Percentiles rank a stretch among this genome's conserved stretches.
phyloP scores from a whole-genome alignment of 2,329 filamentous ascomycete species.

The Dichotomopilus funicola region DNA sequence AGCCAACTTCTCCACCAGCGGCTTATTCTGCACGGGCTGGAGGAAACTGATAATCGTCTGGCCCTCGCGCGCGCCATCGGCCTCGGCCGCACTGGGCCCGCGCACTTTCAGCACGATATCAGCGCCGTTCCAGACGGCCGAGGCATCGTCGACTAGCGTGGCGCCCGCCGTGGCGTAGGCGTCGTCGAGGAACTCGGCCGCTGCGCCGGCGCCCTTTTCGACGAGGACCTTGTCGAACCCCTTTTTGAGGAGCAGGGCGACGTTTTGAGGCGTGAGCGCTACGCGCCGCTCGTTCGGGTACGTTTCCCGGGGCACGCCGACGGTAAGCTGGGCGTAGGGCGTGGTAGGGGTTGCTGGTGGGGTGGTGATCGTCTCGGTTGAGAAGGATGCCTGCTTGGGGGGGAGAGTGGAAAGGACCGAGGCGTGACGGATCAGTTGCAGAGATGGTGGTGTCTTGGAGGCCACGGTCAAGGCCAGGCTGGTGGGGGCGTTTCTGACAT shows the following conservation, averaged over 20 bases:
- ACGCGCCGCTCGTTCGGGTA: conserved; percentile 74
- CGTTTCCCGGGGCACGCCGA: conserved; percentile 76
- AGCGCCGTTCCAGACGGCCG: conserved; percentile 64
- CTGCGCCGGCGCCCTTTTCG: conserved; percentile 70
- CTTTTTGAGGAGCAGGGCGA: conserved; percentile 75
- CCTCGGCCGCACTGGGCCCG: conserved; percentile 63
- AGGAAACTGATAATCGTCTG: conserved; percentile 77
- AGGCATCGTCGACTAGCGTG: conserved; percentile 61
- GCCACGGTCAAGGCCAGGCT: conserved; percentile 22
- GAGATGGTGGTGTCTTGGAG: conserved; percentile 24
- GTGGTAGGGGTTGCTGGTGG: conserved; percentile 31
- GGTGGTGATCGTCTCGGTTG: conserved; percentile 36
- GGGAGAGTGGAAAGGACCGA: conserved; percentile 30
- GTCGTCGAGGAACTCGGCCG: conserved; percentile 70
- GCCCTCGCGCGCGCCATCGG: conserved; percentile 59
- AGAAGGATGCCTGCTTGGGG: conserved; percentile 28
- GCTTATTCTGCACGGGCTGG: conserved; percentile 73
- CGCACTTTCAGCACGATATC: conserved; percentile 83
- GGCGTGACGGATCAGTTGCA: conserved; percentile 36
- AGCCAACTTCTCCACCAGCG: conserved; percentile 66
- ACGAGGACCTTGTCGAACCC: conserved; percentile 72
- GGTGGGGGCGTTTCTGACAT: background rate
- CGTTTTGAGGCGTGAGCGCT: conserved; percentile 78
- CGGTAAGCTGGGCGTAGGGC: conserved; percentile 65
- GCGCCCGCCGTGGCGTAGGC: conserved; percentile 75